phyloP scores from a whole-genome alignment of 179 eudicot genomes.

The Patellifolia procumbens region DNA sequence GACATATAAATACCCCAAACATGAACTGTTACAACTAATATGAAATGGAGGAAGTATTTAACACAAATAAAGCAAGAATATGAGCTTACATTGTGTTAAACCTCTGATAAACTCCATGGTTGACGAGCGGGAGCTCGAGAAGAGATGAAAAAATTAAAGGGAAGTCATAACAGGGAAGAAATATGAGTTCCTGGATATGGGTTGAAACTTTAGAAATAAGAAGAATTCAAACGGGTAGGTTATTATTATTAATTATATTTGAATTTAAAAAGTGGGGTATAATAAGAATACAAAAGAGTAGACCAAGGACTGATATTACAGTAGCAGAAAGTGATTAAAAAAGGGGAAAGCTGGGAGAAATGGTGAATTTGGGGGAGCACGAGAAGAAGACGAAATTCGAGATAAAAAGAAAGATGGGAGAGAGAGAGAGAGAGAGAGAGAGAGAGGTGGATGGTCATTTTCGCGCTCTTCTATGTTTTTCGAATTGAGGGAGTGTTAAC shows the following conservation, averaged over 20 bases:
- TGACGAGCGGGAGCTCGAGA: conserved; percentile 20
- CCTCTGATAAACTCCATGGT: conserved; percentile 17
- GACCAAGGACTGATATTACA: not conserved
- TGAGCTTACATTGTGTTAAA: not conserved
- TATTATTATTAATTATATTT: no score
- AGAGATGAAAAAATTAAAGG: not conserved
- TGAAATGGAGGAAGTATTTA: no score
- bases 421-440: not conserved
- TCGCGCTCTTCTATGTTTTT: conserved; percentile 21
- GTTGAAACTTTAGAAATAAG: conserved; percentile 11
- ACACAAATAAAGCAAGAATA: not conserved
- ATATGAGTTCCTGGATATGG: not conserved
- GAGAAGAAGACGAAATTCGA: conserved; percentile 22
- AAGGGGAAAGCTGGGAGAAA: conserved; percentile 17
- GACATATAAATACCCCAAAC: no score
- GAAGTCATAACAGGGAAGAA: conserved; percentile 8
- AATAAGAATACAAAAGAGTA: conserved; percentile 16
- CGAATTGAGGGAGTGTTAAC: conserved; percentile 4
- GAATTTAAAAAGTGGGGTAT: no score
- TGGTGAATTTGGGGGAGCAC: conserved; percentile 12
- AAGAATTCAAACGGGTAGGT: conserved; percentile 19
- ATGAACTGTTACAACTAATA: no score
- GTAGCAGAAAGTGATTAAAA: not conserved
- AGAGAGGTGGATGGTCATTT: conserved; percentile 8
- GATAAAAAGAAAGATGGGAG: not conserved